Conservation (phyloP, 2,329 filamentous ascomycete genomes). For the Myriosclerotinia curreyana region DNA sequence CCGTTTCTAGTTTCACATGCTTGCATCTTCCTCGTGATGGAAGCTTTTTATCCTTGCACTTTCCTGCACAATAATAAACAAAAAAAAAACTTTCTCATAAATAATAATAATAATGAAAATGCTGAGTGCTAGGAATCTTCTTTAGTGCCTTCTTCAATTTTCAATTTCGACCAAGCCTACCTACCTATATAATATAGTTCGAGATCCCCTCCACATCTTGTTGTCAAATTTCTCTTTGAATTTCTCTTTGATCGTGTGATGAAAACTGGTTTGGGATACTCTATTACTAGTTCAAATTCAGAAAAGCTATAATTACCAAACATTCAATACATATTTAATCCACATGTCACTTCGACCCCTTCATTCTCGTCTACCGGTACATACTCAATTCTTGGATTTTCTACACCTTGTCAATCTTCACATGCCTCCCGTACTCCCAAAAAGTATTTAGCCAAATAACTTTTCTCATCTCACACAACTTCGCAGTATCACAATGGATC, state of each 20-base stretch:
- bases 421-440: neutral
- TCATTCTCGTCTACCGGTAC: conserved; percentile 16
- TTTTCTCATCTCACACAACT: neutral
- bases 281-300: neutral
- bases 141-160: conserved; percentile 9
- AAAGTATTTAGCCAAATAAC: neutral
- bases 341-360: conserved; percentile 9
- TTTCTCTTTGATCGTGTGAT: neutral
- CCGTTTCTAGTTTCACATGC: conserved; percentile 6
- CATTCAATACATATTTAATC: neutral
- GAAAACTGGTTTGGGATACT: neutral
- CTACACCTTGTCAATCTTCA: conserved; percentile 4
- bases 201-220: neutral
- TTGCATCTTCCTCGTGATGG: neutral
- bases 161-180: neutral
- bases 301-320: neutral
- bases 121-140: neutral
- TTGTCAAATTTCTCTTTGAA: neutral
- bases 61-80: conserved; percentile 9
- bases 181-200: too few relatives aligned
- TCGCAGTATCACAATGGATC: conserved; percentile 4
- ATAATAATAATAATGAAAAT: too few relatives aligned
- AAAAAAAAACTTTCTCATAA: conserved; percentile 1
- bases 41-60: conserved; percentile 11
- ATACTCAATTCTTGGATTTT: neutral